These are phyloP conservation scores for Lantana camara DNA, from an alignment of 257 asterid genomes.

Conservation along the genomic window DNA sequence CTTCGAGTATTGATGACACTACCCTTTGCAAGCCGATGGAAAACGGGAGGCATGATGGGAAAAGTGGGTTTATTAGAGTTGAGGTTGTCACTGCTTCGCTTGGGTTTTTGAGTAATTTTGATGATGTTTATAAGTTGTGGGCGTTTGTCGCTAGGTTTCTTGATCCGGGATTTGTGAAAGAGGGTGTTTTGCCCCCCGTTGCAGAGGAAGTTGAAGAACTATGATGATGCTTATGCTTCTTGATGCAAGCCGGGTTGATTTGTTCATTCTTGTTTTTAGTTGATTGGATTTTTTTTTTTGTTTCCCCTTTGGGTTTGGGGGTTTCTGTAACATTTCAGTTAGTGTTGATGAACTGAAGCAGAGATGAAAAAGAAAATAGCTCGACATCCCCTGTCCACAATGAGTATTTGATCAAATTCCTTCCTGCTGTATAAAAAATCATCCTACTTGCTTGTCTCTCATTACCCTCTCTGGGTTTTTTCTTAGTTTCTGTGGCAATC, in stretches of 20 bases:
- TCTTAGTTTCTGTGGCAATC: no score
- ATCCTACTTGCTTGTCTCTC: constrained; percentile 34
- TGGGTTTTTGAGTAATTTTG: constrained; percentile 79
- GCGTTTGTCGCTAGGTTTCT: constrained; percentile 88
- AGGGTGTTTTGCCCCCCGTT: constrained; percentile 63
- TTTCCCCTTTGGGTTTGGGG: constrained; percentile 52
- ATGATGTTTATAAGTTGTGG: constrained; percentile 92
- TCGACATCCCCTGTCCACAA: constrained; percentile 31
- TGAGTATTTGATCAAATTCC: constrained; percentile 31
- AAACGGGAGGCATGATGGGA: constrained; percentile 58
- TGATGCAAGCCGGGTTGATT: constrained; percentile 38
- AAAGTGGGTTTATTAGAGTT: constrained; percentile 76
- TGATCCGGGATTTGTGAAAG: constrained; percentile 69
- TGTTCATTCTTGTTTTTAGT: constrained; percentile 49
- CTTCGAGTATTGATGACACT: constrained; percentile 65
- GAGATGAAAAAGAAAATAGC: constrained; percentile 28
- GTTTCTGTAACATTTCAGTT: constrained; percentile 44
- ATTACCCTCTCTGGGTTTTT: background rate
- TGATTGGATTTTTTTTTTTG: constrained; percentile 43
- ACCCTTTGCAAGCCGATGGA: constrained; percentile 92
- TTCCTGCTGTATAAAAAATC: constrained; percentile 51
- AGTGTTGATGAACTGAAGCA: constrained; percentile 41
- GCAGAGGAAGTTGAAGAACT: constrained; percentile 60
- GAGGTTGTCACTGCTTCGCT: constrained; percentile 98
- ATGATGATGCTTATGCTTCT: constrained; percentile 37